Evolutionary conservation across 768 basidiomycete genomes (phyloP).

Genomic region (Termitomyces sp.): DNA sequence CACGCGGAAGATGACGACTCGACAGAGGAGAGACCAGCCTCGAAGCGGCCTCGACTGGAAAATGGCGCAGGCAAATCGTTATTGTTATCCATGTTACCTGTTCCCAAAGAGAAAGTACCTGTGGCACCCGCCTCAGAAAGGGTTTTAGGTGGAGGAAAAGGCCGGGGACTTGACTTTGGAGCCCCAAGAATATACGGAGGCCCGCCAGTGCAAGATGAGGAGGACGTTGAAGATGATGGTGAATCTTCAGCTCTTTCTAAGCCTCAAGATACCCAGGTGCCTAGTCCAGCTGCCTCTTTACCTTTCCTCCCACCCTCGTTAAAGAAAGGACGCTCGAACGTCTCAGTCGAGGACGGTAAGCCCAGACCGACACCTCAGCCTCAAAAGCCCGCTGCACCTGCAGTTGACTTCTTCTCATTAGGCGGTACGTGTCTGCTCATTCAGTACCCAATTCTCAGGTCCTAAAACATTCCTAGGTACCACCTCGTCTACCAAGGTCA

Average conservation of each 20-base stretch:
- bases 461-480: slow-evolving; percentile 12
- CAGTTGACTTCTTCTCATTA: slow-evolving; percentile 68
- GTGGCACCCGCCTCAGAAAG: slow-evolving; percentile 41
- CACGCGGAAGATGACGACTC: slow-evolving; percentile 37
- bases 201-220: slow-evolving; percentile 6
- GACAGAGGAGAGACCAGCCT: slow-evolving; percentile 40
- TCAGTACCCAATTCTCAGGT: not conserved
- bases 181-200: slow-evolving; percentile 15
- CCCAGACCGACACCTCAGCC: slow-evolving; percentile 3
- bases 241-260: slow-evolving; percentile 1
- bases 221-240: slow-evolving; percentile 22
- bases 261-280: slow-evolving; percentile 4
- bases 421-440: slow-evolving; percentile 30
- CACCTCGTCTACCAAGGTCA: slow-evolving; percentile 20
- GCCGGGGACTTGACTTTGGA: slow-evolving; percentile 61
- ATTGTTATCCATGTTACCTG: slow-evolving; percentile 70
- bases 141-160: slow-evolving; percentile 61
- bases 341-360: slow-evolving; percentile 43
- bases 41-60: slow-evolving; percentile 55
- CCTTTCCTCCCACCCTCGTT: slow-evolving; percentile 60
- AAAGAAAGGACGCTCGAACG: slow-evolving; percentile 54
- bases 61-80: slow-evolving; percentile 60
- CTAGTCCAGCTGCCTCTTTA: slow-evolving; percentile 25
- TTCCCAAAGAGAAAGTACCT: slow-evolving; percentile 57
- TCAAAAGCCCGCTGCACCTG: slow-evolving; percentile 24